Conservation (phyloP, 768 basidiomycete species). For the Termitomyces sp. region DNA sequence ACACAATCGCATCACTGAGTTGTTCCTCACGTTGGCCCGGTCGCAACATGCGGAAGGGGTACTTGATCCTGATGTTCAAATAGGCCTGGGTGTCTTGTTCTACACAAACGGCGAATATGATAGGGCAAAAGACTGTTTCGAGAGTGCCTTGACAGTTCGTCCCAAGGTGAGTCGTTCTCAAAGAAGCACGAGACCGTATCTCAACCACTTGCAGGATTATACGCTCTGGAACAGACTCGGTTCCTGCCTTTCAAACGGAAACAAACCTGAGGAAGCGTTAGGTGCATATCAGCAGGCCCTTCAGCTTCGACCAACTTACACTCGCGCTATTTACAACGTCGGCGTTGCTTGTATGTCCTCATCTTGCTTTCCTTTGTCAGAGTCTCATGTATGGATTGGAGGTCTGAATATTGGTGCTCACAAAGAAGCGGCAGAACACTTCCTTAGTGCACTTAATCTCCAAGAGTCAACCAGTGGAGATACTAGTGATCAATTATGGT, state of each 20-base stretch:
- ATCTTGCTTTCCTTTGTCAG: background rate
- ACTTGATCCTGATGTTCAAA: conserved; percentile 87
- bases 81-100: conserved; percentile 88
- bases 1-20: conserved; percentile 72
- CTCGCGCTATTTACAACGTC: conserved; percentile 95
- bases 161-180: conserved; percentile 42
- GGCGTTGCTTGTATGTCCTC: conserved; percentile 85
- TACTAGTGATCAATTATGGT: conserved; percentile 85
- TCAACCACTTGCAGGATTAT: conserved; percentile 55
- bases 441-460: conserved; percentile 76
- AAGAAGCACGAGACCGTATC: background rate
- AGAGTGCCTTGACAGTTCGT: conserved; percentile 71
- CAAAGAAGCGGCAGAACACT: conserved; percentile 95
- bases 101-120: conserved; percentile 86
- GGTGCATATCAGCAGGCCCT: conserved; percentile 89
- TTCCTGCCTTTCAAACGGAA: conserved; percentile 91
- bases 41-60: conserved; percentile 68
- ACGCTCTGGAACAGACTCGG: conserved; percentile 94
- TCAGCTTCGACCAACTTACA: conserved; percentile 88
- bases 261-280: conserved; percentile 88
- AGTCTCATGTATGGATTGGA: conserved; percentile 23
- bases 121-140: conserved; percentile 91
- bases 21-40: conserved; percentile 79
- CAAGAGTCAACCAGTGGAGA: conserved; percentile 67
- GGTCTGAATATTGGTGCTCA: conserved; percentile 94